Conservation (phyloP, 2,329 filamentous ascomycete genomes). For the Pseudonectria buxi region DNA sequence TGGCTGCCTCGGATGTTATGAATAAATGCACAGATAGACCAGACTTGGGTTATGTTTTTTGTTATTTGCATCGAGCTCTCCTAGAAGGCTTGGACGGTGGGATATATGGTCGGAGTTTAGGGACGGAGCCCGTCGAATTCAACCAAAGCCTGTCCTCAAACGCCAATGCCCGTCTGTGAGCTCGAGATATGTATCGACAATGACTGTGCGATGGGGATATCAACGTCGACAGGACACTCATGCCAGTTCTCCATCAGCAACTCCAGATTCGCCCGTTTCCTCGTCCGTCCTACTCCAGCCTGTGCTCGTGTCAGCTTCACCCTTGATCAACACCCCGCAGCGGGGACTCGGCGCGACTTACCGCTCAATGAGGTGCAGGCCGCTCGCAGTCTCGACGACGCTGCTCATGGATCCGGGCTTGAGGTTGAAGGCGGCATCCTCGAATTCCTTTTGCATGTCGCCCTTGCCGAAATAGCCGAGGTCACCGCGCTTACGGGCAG, state of each 20-base stretch:
- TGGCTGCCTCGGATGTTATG: no score
- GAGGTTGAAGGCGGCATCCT: conserved; percentile 89
- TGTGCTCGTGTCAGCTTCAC: conserved; percentile 4
- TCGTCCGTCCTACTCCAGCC: conserved; percentile 2
- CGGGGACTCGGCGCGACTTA: conserved; percentile 32
- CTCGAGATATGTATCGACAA: no score
- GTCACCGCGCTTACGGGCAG: conserved; percentile 87
- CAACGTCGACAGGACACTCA: conserved; percentile 3
- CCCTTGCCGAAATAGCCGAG: conserved; percentile 89
- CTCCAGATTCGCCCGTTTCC: neutral
- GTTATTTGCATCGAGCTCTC: no score
- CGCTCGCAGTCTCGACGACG: conserved; percentile 86
- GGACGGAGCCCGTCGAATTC: no score
- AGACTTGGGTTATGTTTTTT: no score
- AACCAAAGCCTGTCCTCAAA: no score
- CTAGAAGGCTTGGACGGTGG: no score
- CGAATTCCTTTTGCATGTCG: conserved; percentile 99
- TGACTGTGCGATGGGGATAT: conserved; percentile 4
- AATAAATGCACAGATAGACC: no score
- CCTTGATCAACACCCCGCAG: conserved; percentile 1
- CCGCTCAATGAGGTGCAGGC: conserved; percentile 93
- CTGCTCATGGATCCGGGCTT: conserved; percentile 80
- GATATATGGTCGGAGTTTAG: no score
- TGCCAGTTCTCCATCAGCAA: neutral
- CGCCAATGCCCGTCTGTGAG: no score